Evolutionary conservation across 2,329 filamentous ascomycete species (phyloP).

Genomic region (Botryosphaeria dothidea): DNA sequence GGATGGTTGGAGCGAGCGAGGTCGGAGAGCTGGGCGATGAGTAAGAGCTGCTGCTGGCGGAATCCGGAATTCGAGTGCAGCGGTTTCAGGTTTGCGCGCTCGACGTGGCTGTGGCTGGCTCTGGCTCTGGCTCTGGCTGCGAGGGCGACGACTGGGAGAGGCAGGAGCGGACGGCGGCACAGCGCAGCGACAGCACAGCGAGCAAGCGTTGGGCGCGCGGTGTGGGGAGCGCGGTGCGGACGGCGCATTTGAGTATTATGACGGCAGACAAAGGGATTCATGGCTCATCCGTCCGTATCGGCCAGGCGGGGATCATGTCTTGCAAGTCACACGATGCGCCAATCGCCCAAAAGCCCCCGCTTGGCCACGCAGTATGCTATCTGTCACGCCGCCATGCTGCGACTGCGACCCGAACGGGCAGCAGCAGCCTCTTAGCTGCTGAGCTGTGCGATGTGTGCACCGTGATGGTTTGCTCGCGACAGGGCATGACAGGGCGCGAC

Average conservation of each 20-base stretch:
- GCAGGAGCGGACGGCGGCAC: not conserved
- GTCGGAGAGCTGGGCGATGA: conserved; percentile 9
- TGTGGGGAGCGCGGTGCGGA: not conserved
- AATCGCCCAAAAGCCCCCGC: not conserved
- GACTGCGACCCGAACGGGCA: too few species aligned
- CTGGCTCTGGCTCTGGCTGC: not conserved
- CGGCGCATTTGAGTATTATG: not conserved
- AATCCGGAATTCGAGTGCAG: not conserved
- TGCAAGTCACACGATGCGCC: conserved; percentile 15
- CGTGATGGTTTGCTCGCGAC: not conserved
- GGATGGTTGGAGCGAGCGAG: not conserved
- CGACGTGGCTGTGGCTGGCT: not conserved
- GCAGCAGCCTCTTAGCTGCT: not conserved
- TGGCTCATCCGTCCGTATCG: not conserved
- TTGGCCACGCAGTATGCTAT: not conserved
- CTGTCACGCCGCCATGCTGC: not conserved
- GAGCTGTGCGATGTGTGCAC: not conserved
- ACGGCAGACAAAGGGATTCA: conserved; percentile 11
- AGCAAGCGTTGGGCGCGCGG: not conserved
- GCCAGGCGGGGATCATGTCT: not conserved
- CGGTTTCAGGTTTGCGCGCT: not conserved
- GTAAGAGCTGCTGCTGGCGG: not conserved
- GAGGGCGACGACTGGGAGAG: not conserved
- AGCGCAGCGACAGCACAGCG: not conserved
- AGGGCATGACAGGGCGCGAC: not conserved